Base-by-base conservation (phyloP, 2,329 filamentous ascomycete genomes). In the Colletotrichum theobromicola region DNA sequence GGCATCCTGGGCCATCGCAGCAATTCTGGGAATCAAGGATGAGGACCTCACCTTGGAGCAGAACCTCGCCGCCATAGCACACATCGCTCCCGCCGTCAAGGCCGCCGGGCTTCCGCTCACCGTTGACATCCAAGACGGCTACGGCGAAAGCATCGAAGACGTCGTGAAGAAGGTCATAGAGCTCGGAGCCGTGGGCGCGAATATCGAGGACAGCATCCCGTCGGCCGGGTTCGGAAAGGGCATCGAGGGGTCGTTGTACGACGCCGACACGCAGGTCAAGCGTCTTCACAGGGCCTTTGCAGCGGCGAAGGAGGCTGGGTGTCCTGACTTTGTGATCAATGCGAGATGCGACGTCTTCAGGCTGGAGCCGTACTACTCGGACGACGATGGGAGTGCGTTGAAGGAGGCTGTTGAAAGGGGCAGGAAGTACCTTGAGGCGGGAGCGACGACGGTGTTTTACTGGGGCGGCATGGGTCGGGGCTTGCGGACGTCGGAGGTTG, bases 121-220 rank as follows among this genome's bases (percentile, higher is more conserved):
- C 0, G 89, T 88, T 7, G 91, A 93, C 77, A 79, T 92, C 4
- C 90, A 92, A 79, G 91, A 93, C 77, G 91, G 90, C 0, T 93
- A 92, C 75, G 88, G 87, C 3, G 81, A 85, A 4, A 78, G 79
- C 24, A 84, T 90, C 3, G 85, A 82, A 7, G 84, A 87, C 6
- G 87, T 84, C 0, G 83, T 92, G 4, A 79, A 80, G 7, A 79
- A 78, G 3, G 83, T 88, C 1, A 85, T 92, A n/a, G 79, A 83
- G 4, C 73, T 87, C 0, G 91, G 90, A 1, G 90, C 85, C 0
- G 88, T 89, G 2, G 90, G 91, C 0, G 88, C 87, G 62, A 93
- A 93, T 77, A 84, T 93, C 4, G 91, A 93, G 74, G 91, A 93
- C 70, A 84, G 81, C 62, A 79, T 82, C 26, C 83, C 82, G 5